Conservation (phyloP, 163 green algal species). For the Trebouxia gelatinosa region DNA sequence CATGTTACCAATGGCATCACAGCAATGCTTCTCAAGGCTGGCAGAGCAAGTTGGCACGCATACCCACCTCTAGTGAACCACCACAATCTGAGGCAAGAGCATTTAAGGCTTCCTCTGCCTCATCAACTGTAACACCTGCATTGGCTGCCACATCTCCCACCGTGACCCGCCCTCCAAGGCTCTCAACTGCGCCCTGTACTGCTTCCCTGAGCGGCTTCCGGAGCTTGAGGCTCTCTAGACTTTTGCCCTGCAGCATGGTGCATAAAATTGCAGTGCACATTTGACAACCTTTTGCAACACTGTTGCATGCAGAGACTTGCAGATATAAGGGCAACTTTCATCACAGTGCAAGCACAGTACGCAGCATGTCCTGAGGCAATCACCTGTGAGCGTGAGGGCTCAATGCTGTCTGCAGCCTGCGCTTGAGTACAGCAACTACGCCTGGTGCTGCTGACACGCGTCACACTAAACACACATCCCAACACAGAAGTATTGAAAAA, state of each 20-base stretch:
- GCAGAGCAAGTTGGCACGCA: background rate
- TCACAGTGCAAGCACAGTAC: too few species aligned
- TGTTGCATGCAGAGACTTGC: background rate
- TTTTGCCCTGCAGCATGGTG: background rate
- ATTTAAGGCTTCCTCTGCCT: slow-evolving; percentile 80
- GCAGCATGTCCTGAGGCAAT: too few species aligned
- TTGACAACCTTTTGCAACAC: too few species aligned
- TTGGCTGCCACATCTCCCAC: slow-evolving; percentile 74
- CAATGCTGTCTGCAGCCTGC: too few species aligned
- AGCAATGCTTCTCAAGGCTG: background rate
- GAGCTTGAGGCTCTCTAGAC: slow-evolving; percentile 46
- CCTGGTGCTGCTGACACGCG: too few species aligned
- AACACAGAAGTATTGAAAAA: too few species aligned
- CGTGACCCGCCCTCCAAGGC: slow-evolving; percentile 51
- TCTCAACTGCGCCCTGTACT: slow-evolving; percentile 65
- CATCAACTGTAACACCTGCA: slow-evolving; percentile 65
- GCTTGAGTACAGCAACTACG: too few species aligned
- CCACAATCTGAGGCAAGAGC: slow-evolving; percentile 81
- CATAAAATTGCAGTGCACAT: too few species aligned
- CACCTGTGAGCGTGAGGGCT: too few species aligned
- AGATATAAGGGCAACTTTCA: background rate
- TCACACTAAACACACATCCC: too few species aligned
- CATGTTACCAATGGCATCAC: background rate
- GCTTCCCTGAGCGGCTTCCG: slow-evolving; percentile 44
- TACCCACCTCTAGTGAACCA: slow-evolving; percentile 71